Evolutionary conservation across 1,284 basidiomycete species (phyloP).

Genomic region (Microbotryomycetes sp.): DNA sequence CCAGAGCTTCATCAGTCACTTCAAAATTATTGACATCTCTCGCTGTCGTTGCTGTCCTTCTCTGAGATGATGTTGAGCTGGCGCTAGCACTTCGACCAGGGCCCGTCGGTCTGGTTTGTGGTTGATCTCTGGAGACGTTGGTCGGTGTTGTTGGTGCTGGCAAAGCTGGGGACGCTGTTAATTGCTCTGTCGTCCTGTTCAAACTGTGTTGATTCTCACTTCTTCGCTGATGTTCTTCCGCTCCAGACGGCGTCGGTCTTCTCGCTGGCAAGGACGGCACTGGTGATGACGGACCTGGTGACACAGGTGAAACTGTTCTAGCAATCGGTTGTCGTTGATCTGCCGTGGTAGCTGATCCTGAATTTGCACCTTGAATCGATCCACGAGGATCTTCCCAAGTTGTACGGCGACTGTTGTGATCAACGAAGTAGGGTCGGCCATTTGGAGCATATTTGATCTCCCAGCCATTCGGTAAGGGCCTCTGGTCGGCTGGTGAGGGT

Average conservation of each 20-base stretch:
- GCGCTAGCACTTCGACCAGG: neutral
- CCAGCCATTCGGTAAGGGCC: constrained; percentile 25
- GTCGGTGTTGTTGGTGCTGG: neutral
- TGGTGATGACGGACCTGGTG: neutral
- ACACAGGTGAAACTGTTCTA: constrained; percentile 40
- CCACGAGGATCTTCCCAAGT: constrained; percentile 27
- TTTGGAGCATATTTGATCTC: constrained; percentile 12
- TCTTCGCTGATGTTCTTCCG: too few species aligned
- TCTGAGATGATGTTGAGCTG: neutral
- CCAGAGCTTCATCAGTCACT: constrained; percentile 40
- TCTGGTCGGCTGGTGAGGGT: neutral
- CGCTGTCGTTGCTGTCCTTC: neutral
- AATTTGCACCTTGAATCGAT: neutral
- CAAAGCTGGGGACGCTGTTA: too few species aligned
- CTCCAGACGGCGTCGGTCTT: neutral
- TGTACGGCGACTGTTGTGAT: constrained; percentile 20
- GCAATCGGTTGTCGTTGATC: too few species aligned
- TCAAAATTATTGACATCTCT: neutral
- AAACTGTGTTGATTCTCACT: too few species aligned
- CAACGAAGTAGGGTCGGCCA: constrained; percentile 29
- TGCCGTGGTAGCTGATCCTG: neutral
- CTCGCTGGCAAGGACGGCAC: too few species aligned
- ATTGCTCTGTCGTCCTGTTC: too few species aligned
- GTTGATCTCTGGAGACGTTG: neutral
- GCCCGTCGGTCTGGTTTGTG: neutral